Conservation (phyloP, 2,329 filamentous ascomycete species). For the Grosmannia serpens region DNA sequence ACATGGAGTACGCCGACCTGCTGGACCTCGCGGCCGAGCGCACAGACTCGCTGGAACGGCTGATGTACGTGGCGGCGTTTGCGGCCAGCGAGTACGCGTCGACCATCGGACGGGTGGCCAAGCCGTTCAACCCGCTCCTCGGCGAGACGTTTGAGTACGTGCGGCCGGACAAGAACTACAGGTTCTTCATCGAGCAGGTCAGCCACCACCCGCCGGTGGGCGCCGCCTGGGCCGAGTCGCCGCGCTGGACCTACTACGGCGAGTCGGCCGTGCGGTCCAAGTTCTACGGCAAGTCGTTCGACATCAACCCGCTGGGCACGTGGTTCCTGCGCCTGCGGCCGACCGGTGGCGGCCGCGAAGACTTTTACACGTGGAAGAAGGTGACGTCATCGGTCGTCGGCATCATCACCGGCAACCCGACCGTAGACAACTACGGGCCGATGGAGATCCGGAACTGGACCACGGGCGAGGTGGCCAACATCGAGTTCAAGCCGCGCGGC, state of each 20-base stretch:
- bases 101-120: conserved; percentile 91
- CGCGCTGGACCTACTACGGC: conserved; percentile 95
- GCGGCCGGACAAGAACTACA: conserved; percentile 90
- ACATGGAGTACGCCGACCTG: conserved; percentile 95
- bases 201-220: conserved; percentile 94
- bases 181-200: conserved; percentile 97
- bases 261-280: conserved; percentile 93
- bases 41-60: conserved; percentile 74
- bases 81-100: conserved; percentile 95
- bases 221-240: conserved; percentile 82
- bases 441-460: conserved; percentile 99
- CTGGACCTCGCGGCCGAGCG: conserved; percentile 81
- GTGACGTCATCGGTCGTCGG: conserved; percentile 95
- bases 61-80: conserved; percentile 92
- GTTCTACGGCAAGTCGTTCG: conserved; percentile 95
- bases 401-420: conserved; percentile 92
- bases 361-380: conserved; percentile 98
- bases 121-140: conserved; percentile 93
- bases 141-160: conserved; percentile 97
- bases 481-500: conserved; percentile 91
- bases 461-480: conserved; percentile 75
- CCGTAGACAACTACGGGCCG: conserved; percentile 92
- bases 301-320: conserved; percentile 90
- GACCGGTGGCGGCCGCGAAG: conserved; percentile 59
- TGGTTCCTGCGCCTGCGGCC: conserved; percentile 89